Evolutionary conservation across 306 rosid species (phyloP).

Genomic region (Cucumis cinereus): DNA sequence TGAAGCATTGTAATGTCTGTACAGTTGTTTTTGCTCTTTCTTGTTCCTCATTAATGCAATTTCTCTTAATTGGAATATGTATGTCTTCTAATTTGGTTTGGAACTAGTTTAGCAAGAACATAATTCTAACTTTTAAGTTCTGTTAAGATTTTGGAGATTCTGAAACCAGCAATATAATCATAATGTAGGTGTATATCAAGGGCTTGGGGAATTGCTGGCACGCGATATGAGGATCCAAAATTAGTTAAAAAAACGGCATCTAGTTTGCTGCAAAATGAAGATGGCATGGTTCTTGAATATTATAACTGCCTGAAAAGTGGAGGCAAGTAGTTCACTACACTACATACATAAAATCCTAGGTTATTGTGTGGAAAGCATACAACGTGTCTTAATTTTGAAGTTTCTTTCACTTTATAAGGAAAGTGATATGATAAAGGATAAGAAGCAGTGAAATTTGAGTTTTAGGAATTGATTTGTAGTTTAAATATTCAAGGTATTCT

Average conservation of each 20-base stretch:
- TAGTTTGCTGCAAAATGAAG: slow-evolving; percentile 22
- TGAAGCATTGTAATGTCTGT: slow-evolving; percentile 3
- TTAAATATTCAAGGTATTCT: neutral
- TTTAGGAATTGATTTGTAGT: neutral
- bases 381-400: neutral
- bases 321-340: slow-evolving; percentile 29
- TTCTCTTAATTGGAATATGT: neutral
- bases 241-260: slow-evolving; percentile 48
- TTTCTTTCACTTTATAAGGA: neutral
- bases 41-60: neutral
- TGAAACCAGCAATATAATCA: slow-evolving; percentile 22
- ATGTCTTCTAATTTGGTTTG: neutral
- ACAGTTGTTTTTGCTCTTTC: neutral
- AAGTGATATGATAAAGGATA: neutral
- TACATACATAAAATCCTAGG: neutral
- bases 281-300: slow-evolving; percentile 33
- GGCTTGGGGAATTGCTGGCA: slow-evolving; percentile 86
- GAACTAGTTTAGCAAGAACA: neutral
- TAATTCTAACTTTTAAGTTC: neutral
- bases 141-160: neutral
- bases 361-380: neutral
- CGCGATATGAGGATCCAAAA: slow-evolving; percentile 60
- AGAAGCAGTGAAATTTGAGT: neutral
- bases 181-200: slow-evolving; percentile 53
- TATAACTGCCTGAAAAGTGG: slow-evolving; percentile 60